Base-by-base conservation (phyloP, 495 filamentous ascomycete genomes). In the Talaromyces trachyspermus region DNA sequence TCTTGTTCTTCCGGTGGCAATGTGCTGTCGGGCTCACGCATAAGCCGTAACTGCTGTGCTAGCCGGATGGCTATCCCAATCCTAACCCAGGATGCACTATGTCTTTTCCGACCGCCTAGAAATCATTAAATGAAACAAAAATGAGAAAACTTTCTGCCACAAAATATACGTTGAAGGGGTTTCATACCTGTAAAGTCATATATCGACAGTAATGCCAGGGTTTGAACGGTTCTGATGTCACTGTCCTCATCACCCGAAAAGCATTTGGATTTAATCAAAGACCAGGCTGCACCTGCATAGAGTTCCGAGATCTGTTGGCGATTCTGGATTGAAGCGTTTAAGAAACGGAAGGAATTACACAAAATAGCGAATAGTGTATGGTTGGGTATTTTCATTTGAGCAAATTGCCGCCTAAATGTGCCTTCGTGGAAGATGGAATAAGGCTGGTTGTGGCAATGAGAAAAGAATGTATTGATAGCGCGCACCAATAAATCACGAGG, bases 61-160 rank as follows among this genome's bases (percentile, higher is more conserved):
- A 66, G 60, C 12, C 63, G 56, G 1, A 64, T 54, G 0, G 60
- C 49, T 33, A 64, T 52, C 19, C 63, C 63, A 48, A 64, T 64
- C 32, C 62, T 66, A 18, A 62, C 52, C 61, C 60, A 66, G 9
- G 56, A 49, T 6, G 46, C 36, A 51, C 56, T 43, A n/a, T 49
- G 44, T 47, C 58, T 39, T 39, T 39, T 39, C 14, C 12, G 54
- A 26, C 60, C 61, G 36, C 59, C 61, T 36, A 20, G 15, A 11
- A 49, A 6, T 14, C 49, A 35, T 46, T 49, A 30, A 52, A 18
- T 41, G 18, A 25, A 37, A n/a, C 1, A n/a, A 36, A 11, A 49
- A 48, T 50, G 35, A 23, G 2, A 24, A n/a, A n/a, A n/a, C n/a
- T n/a, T n/a, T n/a, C n/a, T n/a, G n/a, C n/a, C n/a, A n/a, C n/a